These are phyloP conservation scores for Eucalyptus pauciflora DNA, from an alignment of 345 rosid genomes.

Conservation along the genomic window DNA sequence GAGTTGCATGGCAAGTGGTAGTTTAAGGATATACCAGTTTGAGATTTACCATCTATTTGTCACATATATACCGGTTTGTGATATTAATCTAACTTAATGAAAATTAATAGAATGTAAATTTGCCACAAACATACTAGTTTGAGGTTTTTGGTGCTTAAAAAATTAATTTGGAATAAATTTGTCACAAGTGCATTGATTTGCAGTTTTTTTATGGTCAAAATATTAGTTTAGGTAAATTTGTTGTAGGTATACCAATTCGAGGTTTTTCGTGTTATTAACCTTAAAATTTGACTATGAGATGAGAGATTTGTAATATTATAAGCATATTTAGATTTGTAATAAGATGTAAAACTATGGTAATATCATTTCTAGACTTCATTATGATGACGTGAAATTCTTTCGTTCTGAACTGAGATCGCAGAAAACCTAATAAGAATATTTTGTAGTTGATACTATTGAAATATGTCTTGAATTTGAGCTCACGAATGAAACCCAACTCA, in stretches of 20 bases:
- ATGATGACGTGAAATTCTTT: background rate
- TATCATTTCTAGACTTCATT: background rate
- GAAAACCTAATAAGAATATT: background rate
- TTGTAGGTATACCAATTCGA: too few relatives aligned
- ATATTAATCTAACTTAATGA: too few relatives aligned
- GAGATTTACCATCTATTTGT: background rate
- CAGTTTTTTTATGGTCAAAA: background rate
- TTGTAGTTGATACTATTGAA: background rate
- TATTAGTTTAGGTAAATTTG: background rate
- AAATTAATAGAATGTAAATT: background rate
- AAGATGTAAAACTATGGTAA: background rate
- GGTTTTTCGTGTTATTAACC: too few relatives aligned
- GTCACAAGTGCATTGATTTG: accelerated
- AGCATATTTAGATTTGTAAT: background rate
- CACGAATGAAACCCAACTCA: too few relatives aligned
- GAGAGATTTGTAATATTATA: background rate
- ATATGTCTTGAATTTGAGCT: background rate
- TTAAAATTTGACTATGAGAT: background rate
- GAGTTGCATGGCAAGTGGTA: accelerated
- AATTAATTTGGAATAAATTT: too few relatives aligned
- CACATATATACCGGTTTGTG: background rate
- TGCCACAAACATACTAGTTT: too few relatives aligned
- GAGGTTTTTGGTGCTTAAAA: too few relatives aligned
- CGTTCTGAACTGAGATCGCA: accelerated
- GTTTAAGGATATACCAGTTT: accelerated